These are phyloP conservation scores for Aspergillus caelatus DNA, from an alignment of 2,329 filamentous ascomycete genomes.

Conservation along the genomic window DNA sequence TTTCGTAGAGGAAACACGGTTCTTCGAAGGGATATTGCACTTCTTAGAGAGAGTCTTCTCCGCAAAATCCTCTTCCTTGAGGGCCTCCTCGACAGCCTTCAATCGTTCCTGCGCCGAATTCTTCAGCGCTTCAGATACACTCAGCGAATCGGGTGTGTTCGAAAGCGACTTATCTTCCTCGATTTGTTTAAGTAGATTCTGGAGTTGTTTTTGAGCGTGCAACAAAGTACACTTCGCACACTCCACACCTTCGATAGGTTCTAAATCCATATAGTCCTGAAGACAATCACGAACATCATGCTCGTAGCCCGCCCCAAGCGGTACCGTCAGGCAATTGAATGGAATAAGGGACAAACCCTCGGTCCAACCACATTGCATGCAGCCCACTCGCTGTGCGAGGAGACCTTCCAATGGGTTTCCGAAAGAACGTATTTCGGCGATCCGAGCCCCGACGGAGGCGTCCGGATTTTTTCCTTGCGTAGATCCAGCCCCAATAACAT, in stretches of 20 bases:
- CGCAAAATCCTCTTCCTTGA: conserved; percentile 79
- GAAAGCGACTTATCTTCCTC: conserved; percentile 41
- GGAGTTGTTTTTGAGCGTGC: conserved; percentile 56
- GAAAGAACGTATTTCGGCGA: conserved; percentile 32
- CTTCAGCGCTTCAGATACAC: conserved; percentile 41
- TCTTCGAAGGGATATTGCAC: conserved; percentile 68
- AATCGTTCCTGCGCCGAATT: conserved; percentile 58
- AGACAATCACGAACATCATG: conserved; percentile 79
- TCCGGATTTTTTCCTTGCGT: conserved; percentile 17
- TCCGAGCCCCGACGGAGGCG: conserved; percentile 16
- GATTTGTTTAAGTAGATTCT: conserved; percentile 46
- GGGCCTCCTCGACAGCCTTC: conserved; percentile 66
- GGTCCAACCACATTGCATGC: conserved; percentile 80
- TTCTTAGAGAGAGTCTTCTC: conserved; percentile 65
- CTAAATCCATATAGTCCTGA: conserved; percentile 81
- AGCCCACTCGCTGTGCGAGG: conserved; percentile 85
- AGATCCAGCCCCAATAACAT: conserved; percentile 31
- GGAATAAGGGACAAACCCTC: conserved; percentile 88
- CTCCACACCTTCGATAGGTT: conserved; percentile 85
- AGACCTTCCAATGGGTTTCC: conserved; percentile 85
- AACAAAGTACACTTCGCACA: conserved; percentile 88
- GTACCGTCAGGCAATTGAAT: conserved; percentile 91
- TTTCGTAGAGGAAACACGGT: conserved; percentile 77
- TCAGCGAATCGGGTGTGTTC: conserved; percentile 25
- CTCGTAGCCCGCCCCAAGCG: conserved; percentile 66